These are phyloP conservation scores for Aureococcus anophagefferens DNA, from an alignment of 108 stramenopile species.

Conservation along the genomic window DNA sequence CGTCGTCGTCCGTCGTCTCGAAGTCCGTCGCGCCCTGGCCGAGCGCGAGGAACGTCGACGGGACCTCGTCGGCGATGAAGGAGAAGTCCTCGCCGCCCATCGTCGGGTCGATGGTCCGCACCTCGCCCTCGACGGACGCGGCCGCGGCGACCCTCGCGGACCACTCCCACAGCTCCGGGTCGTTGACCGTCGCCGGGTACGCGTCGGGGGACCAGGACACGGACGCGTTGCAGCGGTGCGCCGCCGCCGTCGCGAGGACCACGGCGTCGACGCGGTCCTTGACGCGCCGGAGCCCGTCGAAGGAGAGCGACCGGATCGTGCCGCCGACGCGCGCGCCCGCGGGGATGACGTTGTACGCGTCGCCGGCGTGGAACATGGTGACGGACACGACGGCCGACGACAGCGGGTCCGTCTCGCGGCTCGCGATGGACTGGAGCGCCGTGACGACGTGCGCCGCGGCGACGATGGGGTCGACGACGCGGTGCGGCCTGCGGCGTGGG, in stretches of 20 bases:
- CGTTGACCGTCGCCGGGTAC: conserved; percentile 80
- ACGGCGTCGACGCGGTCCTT: conserved; percentile 52
- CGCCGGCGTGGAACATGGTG: conserved; percentile 56
- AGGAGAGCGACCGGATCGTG: conserved; percentile 72
- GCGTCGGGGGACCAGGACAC: conserved; percentile 49
- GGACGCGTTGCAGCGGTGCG: conserved; percentile 60
- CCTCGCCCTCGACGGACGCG: conserved; percentile 38
- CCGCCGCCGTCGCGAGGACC: conserved; percentile 43
- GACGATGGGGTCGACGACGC: conserved; percentile 71
- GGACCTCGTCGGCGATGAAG: conserved; percentile 64
- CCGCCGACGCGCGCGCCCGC: conserved; percentile 51
- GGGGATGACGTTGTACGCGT: conserved; percentile 72
- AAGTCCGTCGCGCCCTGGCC: conserved; percentile 56
- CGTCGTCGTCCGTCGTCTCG: neutral
- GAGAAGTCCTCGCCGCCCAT: conserved; percentile 89
- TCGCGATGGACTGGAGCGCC: conserved; percentile 71
- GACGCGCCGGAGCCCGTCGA: conserved; percentile 47
- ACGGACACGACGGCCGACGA: conserved; percentile 63
- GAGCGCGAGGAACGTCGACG: conserved; percentile 62
- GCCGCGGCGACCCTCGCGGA: conserved; percentile 55
- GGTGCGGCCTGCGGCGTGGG: conserved; percentile 42
- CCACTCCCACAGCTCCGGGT: conserved; percentile 54
- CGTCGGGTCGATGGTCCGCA: conserved; percentile 56
- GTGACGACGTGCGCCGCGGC: conserved; percentile 62
- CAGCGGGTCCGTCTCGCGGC: conserved; percentile 55